Conservation (phyloP, 2,329 filamentous ascomycete genomes). For the Clonostachys solani region DNA sequence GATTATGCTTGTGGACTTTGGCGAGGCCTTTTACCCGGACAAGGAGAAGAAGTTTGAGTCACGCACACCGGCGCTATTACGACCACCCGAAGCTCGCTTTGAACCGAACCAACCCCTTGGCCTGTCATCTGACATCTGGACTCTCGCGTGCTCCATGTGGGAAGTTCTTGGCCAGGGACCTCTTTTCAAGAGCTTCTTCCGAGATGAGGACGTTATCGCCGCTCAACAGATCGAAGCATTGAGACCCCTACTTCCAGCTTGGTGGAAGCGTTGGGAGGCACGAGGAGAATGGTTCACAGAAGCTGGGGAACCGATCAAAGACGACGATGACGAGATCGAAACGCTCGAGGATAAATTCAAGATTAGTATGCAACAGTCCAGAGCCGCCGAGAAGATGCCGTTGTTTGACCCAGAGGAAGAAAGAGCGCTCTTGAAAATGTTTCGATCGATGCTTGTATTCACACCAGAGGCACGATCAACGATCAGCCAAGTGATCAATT, state of each 20-base stretch:
- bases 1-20: slow-evolving; percentile 22
- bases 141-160: slow-evolving; percentile 27
- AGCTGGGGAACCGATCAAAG: slow-evolving; percentile 2
- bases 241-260: slow-evolving; percentile 8
- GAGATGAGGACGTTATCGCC: slow-evolving; percentile 5
- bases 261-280: slow-evolving; percentile 9
- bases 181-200: slow-evolving; percentile 5
- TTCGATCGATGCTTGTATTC: slow-evolving; percentile 4
- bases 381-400: slow-evolving; percentile 1
- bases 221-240: slow-evolving; percentile 10
- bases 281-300: background rate
- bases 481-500: slow-evolving; percentile 18
- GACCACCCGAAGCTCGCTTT: slow-evolving; percentile 25
- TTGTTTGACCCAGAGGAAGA: slow-evolving; percentile 7
- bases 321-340: background rate
- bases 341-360: background rate
- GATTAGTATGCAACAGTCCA: slow-evolving; percentile 1
- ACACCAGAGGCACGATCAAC: slow-evolving; percentile 11
- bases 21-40: slow-evolving; percentile 20
- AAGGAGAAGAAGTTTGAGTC: slow-evolving; percentile 4
- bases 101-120: slow-evolving; percentile 22
- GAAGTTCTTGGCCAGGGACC: slow-evolving; percentile 16
- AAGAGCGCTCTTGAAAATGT: slow-evolving; percentile 2
- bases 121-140: slow-evolving; percentile 32
- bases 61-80: background rate